Conservation (phyloP, 2,329 filamentous ascomycete genomes). For the Stachybotrys chartarum region DNA sequence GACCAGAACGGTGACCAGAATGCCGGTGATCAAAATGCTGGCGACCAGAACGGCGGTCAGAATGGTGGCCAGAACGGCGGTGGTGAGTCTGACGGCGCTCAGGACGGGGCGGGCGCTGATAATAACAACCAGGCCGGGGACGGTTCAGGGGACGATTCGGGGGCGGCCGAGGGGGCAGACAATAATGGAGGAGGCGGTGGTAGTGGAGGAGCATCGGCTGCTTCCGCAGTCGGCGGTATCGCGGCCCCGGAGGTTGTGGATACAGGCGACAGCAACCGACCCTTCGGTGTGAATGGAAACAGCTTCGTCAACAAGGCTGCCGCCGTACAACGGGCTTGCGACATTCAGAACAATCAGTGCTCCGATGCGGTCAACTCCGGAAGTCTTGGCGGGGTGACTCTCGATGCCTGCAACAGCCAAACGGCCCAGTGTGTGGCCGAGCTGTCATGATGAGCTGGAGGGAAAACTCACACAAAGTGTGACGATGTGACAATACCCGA, state of each 20-base stretch:
- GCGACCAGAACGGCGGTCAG: slow-evolving; percentile 2
- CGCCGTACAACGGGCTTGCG: slow-evolving; percentile 54
- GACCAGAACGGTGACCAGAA: slow-evolving; percentile 5
- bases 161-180: slow-evolving; percentile 5
- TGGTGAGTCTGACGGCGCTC: slow-evolving; percentile 4
- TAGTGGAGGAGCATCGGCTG: slow-evolving; percentile 18
- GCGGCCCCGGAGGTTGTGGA: slow-evolving; percentile 42
- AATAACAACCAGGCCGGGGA: slow-evolving; percentile 1
- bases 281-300: slow-evolving; percentile 49
- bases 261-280: slow-evolving; percentile 39
- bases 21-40: slow-evolving; percentile 1
- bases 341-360: slow-evolving; percentile 57
- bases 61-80: slow-evolving; percentile 4
- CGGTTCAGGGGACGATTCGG: slow-evolving; percentile 3
- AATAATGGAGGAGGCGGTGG: slow-evolving; percentile 7
- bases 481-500: background rate
- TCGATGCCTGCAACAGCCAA: slow-evolving; percentile 50
- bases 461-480: background rate
- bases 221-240: slow-evolving; percentile 40
- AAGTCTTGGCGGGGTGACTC: slow-evolving; percentile 26
- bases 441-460: slow-evolving; percentile 8
- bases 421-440: slow-evolving; percentile 33
- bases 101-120: slow-evolving; percentile 3
- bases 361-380: slow-evolving; percentile 49
- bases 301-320: slow-evolving; percentile 49